These are phyloP conservation scores for Fusarium veterinarium DNA, from an alignment of 2,329 filamentous ascomycete species.

Conservation along the genomic window DNA sequence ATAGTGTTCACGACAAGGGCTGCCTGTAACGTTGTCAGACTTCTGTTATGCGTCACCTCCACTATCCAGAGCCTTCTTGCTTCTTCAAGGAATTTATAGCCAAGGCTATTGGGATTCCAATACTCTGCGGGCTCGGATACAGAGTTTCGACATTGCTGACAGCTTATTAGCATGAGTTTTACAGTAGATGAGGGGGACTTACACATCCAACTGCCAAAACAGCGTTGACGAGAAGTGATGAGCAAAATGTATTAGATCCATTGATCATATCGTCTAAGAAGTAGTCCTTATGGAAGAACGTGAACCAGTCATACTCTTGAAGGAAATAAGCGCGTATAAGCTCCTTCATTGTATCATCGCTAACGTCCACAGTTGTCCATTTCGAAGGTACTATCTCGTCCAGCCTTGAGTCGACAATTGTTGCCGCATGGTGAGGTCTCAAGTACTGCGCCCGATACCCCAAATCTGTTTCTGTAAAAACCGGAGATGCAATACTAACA, in stretches of 20 bases:
- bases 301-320: slow-evolving; percentile 16
- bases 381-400: neutral
- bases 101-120: slow-evolving; percentile 5
- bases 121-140: neutral
- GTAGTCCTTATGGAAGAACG: slow-evolving; percentile 11
- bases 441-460: slow-evolving; percentile 1
- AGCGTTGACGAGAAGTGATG: slow-evolving; percentile 6
- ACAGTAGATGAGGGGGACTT: neutral
- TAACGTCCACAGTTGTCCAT: neutral
- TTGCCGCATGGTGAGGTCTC: slow-evolving; percentile 17
- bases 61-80: slow-evolving; percentile 3
- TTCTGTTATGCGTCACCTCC: neutral
- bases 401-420: neutral
- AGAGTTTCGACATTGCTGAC: slow-evolving; percentile 5
- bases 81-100: slow-evolving; percentile 11
- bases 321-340: slow-evolving; percentile 2
- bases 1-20: neutral
- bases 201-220: slow-evolving; percentile 19
- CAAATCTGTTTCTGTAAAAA: neutral
- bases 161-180: neutral
- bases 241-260: neutral
- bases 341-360: neutral
- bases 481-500: neutral
- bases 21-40: slow-evolving; percentile 8
- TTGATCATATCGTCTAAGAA: slow-evolving; percentile 21